Evolutionary conservation across 768 basidiomycete species (phyloP).

Genomic region (Nidula microcarpa): DNA sequence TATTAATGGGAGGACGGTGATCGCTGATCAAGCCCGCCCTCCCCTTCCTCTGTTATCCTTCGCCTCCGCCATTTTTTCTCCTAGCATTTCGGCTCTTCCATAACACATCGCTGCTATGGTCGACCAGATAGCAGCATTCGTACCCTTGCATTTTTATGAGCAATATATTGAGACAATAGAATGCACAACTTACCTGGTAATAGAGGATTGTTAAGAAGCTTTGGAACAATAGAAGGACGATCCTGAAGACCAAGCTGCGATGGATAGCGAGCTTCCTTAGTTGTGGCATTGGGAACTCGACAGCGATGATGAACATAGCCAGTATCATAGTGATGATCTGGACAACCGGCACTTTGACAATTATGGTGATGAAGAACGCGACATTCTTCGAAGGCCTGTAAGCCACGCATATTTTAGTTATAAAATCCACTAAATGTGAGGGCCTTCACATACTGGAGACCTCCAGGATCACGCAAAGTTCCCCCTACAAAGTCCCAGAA

Average conservation of each 20-base stretch:
- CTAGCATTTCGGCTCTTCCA: conserved; percentile 56
- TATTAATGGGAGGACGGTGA: background rate
- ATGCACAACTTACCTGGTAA: conserved; percentile 61
- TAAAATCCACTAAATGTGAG: background rate
- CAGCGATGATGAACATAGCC: conserved; percentile 51
- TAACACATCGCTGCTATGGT: conserved; percentile 70
- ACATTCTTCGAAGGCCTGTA: conserved; percentile 57
- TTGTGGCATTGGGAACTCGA: conserved; percentile 71
- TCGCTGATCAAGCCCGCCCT: conserved; percentile 44
- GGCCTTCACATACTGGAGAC: conserved; percentile 59
- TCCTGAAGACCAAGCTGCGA: conserved; percentile 60
- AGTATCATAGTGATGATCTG: conserved; percentile 66
- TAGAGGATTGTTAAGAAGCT: conserved; percentile 60
- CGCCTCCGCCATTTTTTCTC: conserved; percentile 67
- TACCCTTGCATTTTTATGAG: conserved; percentile 52
- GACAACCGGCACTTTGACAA: conserved; percentile 75
- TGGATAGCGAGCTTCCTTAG: conserved; percentile 54
- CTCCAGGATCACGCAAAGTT: conserved; percentile 73
- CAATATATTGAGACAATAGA: background rate
- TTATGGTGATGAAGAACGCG: conserved; percentile 65
- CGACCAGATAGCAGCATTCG: conserved; percentile 80
- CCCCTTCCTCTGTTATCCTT: conserved; percentile 59
- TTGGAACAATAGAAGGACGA: conserved; percentile 63
- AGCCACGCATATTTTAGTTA: background rate
- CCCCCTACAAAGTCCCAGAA: conserved; percentile 96